Percentiles rank a stretch among this genome's conserved stretches.
Evolutionary conservation across 2,329 filamentous ascomycete species (phyloP).

Genomic region (Capronia epimyces): DNA sequence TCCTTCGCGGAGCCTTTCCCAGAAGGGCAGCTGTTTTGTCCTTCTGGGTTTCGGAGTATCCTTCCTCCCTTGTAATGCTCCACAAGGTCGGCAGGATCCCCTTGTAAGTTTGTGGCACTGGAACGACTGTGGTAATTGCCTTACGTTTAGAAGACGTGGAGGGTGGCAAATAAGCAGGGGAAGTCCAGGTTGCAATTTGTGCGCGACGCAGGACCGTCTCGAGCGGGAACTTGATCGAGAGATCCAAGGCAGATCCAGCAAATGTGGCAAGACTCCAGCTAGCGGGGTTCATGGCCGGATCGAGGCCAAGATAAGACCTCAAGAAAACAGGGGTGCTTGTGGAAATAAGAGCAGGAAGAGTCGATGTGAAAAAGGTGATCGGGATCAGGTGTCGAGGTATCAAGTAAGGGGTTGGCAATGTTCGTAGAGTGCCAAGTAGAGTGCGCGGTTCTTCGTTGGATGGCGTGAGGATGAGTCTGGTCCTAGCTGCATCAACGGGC

Average conservation of each 20-base stretch:
- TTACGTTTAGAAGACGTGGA: constrained; percentile 36
- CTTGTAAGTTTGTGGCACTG: constrained; percentile 66
- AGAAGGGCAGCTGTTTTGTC: constrained; percentile 35
- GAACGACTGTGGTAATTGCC: constrained; percentile 67
- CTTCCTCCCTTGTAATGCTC: constrained; percentile 78
- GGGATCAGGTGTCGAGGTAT: constrained; percentile 66
- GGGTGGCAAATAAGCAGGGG: constrained; percentile 38
- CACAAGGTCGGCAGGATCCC: constrained; percentile 92
- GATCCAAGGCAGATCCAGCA: constrained; percentile 68
- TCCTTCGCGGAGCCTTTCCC: constrained; percentile 40
- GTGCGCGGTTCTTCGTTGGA: constrained; percentile 68
- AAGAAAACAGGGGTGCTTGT: constrained; percentile 79
- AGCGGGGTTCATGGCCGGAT: constrained; percentile 72
- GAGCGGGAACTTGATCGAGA: constrained; percentile 80
- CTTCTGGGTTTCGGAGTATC: constrained; percentile 48
- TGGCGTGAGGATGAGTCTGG: constrained; percentile 76
- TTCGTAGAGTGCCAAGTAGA: constrained; percentile 69
- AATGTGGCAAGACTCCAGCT: constrained; percentile 80
- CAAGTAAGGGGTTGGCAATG: constrained; percentile 63
- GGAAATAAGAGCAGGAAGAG: constrained; percentile 75
- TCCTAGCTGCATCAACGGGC: constrained; percentile 84
- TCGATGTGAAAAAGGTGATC: constrained; percentile 81
- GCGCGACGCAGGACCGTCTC: constrained; percentile 88
- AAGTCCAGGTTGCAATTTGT: constrained; percentile 67
- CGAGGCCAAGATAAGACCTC: constrained; percentile 76